Base-by-base conservation (phyloP, 805 yeast species). In the Metschnikowia gelsemii region DNA sequence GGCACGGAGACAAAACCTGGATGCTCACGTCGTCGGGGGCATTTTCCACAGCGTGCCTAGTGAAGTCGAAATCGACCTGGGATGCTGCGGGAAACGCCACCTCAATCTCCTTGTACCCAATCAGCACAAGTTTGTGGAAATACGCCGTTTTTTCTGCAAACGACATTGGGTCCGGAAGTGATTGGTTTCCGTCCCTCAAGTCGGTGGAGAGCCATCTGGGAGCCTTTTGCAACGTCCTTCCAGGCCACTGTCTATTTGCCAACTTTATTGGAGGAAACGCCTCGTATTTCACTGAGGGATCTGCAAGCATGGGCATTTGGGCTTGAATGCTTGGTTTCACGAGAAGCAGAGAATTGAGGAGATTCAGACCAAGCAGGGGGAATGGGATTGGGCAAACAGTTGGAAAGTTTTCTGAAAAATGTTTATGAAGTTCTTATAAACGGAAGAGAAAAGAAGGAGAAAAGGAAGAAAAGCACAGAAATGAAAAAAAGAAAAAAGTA, bases 181-280 rank as follows among this genome's bases (percentile, higher is more conserved):
- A 81, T 66, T 85, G 93, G 63, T 85, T 85, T 23, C 95, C 95
- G 58, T 85, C 95, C 55, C 95, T 75, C 47, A 85, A 71, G 57
- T 86, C 95, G 3, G 95, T 85, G 16, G 90, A 81, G 34, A 86
- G 68, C 93, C 93, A 85, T 51, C 93, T 70, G 16, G 95, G 95
- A 3, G 89, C 76, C 57, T 76, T 76, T 37, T 66, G 68, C 42
- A 86, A 59, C 12, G 73, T 63, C 44, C 72, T 72, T 26, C 70
- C 56, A 1, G 95, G 95, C 95, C 95, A 85, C 47, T 75, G 73
- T 43, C 93, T 75, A 46, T 79, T 69, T 2, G 82, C 78, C 47
- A 86, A 64, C 32, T 78, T 56, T 20, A 82, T 59, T 1, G 81
- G 73, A 13, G 70, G 66, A 58, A 82, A 84, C 27, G 77, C 66